Conservation (phyloP, 139 green algal genomes). For the Chlamydomonas incerta region DNA sequence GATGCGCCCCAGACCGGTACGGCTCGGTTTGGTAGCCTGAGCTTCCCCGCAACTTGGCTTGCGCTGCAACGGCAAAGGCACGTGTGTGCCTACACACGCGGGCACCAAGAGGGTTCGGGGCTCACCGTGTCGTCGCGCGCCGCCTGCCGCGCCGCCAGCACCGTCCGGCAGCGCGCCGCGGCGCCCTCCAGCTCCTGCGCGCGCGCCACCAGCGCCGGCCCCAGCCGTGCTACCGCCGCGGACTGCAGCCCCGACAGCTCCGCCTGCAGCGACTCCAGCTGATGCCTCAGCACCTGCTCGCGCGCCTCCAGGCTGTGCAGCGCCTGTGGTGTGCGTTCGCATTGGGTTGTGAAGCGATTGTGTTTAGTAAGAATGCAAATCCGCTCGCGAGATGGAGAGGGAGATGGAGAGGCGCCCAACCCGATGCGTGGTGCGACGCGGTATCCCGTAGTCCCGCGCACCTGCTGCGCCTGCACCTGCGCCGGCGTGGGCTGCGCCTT, state of each 20-base stretch:
- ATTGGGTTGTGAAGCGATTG: too few relatives aligned
- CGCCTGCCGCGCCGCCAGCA: conserved; percentile 19
- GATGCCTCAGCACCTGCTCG: not conserved
- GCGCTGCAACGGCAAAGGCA: too few relatives aligned
- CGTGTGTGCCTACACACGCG: too few relatives aligned
- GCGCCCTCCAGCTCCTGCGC: conserved; percentile 12
- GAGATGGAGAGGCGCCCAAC: too few relatives aligned
- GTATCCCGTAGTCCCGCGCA: too few relatives aligned
- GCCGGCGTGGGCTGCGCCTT: not conserved
- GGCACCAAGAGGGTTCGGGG: too few relatives aligned
- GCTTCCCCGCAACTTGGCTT: too few relatives aligned
- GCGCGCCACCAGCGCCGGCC: not conserved
- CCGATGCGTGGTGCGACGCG: too few relatives aligned
- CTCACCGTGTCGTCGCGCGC: conserved; percentile 6
- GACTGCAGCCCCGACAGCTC: conserved; percentile 34
- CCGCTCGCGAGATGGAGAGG: too few relatives aligned
- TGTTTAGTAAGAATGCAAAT: too few relatives aligned
- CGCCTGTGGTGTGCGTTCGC: not conserved
- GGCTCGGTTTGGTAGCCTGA: too few relatives aligned
- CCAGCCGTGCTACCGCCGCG: conserved; percentile 16
- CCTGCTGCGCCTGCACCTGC: not conserved
- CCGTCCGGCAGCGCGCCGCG: not conserved
- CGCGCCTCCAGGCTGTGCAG: not conserved
- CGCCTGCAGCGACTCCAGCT: conserved; percentile 13
- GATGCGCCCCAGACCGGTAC: too few relatives aligned